Conservation (phyloP, 306 rosid species). For the Prunus persica region DNA sequence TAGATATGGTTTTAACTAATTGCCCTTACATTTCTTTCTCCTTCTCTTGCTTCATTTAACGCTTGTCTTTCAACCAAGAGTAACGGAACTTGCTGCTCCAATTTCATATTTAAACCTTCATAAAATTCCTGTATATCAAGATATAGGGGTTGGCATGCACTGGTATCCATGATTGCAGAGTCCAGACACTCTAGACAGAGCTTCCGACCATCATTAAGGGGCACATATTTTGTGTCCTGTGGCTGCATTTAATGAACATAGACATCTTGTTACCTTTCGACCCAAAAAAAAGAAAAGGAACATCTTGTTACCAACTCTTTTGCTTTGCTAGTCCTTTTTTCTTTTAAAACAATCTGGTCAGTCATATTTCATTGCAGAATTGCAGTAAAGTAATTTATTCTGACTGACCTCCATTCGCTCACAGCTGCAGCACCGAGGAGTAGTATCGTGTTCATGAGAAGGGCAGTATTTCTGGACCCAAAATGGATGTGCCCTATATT, state of each 20-base stretch:
- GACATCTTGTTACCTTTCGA: not conserved
- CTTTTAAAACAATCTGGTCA: slow-evolving; percentile 6
- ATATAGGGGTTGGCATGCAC: slow-evolving; percentile 82
- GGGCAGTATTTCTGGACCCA: slow-evolving; percentile 99
- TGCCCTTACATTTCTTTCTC: slow-evolving; percentile 85
- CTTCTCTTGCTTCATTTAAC: slow-evolving; percentile 94
- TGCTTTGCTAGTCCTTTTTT: not conserved
- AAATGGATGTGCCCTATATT: slow-evolving; percentile 99
- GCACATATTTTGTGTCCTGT: slow-evolving; percentile 58
- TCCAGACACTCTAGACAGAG: slow-evolving; percentile 93
- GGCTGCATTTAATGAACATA: slow-evolving; percentile 51
- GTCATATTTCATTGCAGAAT: not conserved
- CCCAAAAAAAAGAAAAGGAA: not conserved
- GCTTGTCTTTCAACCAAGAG: slow-evolving; percentile 98
- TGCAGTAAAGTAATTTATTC: not conserved
- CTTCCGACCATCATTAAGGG: slow-evolving; percentile 86
- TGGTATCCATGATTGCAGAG: slow-evolving; percentile 90
- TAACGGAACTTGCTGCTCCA: slow-evolving; percentile 88
- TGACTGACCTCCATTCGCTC: slow-evolving; percentile 96
- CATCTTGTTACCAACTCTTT: slow-evolving; percentile 7
- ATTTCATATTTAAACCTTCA: slow-evolving; percentile 79
- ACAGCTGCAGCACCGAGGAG: slow-evolving; percentile 97
- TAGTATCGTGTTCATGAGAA: slow-evolving; percentile 81
- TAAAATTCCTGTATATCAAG: slow-evolving; percentile 75
- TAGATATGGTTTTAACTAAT: slow-evolving; percentile 20